Evolutionary conservation across 306 rosid species (phyloP).

Genomic region (Dicorynia guianensis): DNA sequence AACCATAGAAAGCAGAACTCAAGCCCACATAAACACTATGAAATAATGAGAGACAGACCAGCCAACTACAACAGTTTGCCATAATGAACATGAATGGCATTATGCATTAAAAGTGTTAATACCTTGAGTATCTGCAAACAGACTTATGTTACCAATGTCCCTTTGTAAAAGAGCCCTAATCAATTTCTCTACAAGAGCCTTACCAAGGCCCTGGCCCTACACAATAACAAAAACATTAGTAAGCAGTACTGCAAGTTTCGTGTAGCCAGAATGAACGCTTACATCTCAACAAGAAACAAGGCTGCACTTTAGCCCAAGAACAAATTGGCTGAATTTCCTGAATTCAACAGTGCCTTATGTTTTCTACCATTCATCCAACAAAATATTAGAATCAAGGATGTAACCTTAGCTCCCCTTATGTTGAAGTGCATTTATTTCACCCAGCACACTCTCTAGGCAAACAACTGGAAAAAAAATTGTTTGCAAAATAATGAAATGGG

Average conservation of each 20-base stretch:
- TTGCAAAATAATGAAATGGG: not conserved
- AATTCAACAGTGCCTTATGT: conserved; percentile 15
- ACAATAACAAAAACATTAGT: conserved; percentile 43
- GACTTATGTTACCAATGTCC: conserved; percentile 93
- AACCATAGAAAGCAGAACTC: conserved; percentile 15
- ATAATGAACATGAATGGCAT: conserved; percentile 12
- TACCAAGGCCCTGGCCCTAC: conserved; percentile 97
- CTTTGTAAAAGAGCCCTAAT: conserved; percentile 86
- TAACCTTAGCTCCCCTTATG: conserved; percentile 19
- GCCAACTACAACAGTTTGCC: conserved; percentile 22
- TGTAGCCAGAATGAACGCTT: conserved; percentile 9
- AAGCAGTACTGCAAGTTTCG: conserved; percentile 22
- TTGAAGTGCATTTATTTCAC: conserved; percentile 11
- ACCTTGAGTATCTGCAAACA: conserved; percentile 97
- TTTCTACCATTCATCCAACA: conserved; percentile 20
- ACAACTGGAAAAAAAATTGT: conserved; percentile 24
- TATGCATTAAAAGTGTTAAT: conserved; percentile 33
- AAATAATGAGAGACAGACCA: conserved; percentile 22
- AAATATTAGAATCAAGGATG: conserved; percentile 24
- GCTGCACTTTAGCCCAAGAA: conserved; percentile 17
- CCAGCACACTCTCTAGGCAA: conserved; percentile 4
- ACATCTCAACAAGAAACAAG: conserved; percentile 21
- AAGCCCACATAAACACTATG: conserved; percentile 2
- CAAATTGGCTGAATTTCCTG: conserved; percentile 5
- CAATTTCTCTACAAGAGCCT: conserved; percentile 87